Conservation (phyloP, 345 rosid genomes). For the Isatis tinctoria region DNA sequence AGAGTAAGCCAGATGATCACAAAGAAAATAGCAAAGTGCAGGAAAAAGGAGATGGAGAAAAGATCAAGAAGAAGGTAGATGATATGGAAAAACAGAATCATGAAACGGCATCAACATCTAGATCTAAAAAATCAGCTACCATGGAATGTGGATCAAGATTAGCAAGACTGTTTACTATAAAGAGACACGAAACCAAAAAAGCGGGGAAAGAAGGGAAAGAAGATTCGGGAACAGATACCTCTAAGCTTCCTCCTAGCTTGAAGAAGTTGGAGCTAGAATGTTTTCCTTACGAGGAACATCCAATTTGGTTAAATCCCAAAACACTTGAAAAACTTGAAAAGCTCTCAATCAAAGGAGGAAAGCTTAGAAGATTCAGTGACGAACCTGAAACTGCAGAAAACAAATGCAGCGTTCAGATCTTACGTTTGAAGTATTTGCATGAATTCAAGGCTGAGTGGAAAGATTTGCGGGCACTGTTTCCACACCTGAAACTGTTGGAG, state of each 20-base stretch:
- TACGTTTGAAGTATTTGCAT: slow-evolving; percentile 45
- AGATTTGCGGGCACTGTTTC: slow-evolving; percentile 28
- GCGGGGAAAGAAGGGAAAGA: background rate
- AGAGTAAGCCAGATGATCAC: slow-evolving; percentile 4
- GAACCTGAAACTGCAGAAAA: background rate
- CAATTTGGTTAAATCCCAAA: slow-evolving; percentile 32
- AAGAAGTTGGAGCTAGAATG: slow-evolving; percentile 38
- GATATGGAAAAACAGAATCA: background rate
- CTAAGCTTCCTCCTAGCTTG: slow-evolving; percentile 22
- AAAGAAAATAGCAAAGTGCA: slow-evolving; percentile 5
- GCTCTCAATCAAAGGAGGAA: slow-evolving; percentile 42
- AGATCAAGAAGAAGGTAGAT: background rate
- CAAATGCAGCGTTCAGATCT: slow-evolving; percentile 17
- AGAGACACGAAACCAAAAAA: background rate
- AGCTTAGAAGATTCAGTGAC: slow-evolving; percentile 10
- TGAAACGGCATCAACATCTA: background rate
- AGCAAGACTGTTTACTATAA: background rate
- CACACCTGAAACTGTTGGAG: slow-evolving; percentile 32
- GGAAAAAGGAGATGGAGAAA: slow-evolving; percentile 5
- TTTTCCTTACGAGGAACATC: slow-evolving; percentile 21
- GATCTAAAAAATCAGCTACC: background rate
- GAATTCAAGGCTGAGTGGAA: slow-evolving; percentile 35
- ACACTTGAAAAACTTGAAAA: slow-evolving; percentile 20
- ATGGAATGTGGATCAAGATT: background rate
- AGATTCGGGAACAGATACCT: background rate